Percentiles rank a stretch among this genome's conserved stretches.
Conservation (phyloP, 140 eudicot species). For the Erigeron philadelphicus region DNA sequence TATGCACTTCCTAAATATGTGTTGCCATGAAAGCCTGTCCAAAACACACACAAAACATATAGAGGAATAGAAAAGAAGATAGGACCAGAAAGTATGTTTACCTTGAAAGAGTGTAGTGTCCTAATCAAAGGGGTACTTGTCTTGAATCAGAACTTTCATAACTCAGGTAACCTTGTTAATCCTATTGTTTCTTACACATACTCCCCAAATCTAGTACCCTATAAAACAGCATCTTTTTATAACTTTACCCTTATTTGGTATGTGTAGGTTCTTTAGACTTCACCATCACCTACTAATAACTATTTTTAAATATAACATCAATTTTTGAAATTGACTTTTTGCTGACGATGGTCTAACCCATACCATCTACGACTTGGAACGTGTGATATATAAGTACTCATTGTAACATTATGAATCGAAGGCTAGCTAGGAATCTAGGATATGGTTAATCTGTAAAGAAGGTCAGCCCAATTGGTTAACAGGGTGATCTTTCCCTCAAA, state of each 20-base stretch:
- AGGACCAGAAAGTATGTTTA: slow-evolving; percentile 34
- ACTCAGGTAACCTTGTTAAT: slow-evolving; percentile 43
- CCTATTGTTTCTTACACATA: slow-evolving; percentile 41
- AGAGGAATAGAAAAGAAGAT: slow-evolving; percentile 29
- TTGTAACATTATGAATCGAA: too few species aligned
- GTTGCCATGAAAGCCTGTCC: slow-evolving; percentile 25
- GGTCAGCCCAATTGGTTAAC: too few species aligned
- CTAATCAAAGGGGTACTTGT: slow-evolving; percentile 38
- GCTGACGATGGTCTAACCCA: not conserved
- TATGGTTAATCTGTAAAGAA: too few species aligned
- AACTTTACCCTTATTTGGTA: slow-evolving; percentile 28
- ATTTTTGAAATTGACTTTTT: slow-evolving; percentile 13
- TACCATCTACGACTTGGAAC: slow-evolving; percentile 13
- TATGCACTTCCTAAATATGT: slow-evolving; percentile 25
- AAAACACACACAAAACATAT: slow-evolving; percentile 25
- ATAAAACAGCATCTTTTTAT: slow-evolving; percentile 27
- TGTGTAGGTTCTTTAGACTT: slow-evolving; percentile 29
- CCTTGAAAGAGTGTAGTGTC: slow-evolving; percentile 38
- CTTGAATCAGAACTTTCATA: slow-evolving; percentile 45
- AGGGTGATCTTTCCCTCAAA: too few species aligned
- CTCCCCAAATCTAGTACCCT: slow-evolving; percentile 53
- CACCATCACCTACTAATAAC: slow-evolving; percentile 40
- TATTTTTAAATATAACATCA: slow-evolving; percentile 18
- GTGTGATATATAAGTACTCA: not conserved
- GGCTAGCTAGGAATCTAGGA: too few species aligned